Conservation (phyloP, 164 flowering plant species). For the Santalum album region DNA sequence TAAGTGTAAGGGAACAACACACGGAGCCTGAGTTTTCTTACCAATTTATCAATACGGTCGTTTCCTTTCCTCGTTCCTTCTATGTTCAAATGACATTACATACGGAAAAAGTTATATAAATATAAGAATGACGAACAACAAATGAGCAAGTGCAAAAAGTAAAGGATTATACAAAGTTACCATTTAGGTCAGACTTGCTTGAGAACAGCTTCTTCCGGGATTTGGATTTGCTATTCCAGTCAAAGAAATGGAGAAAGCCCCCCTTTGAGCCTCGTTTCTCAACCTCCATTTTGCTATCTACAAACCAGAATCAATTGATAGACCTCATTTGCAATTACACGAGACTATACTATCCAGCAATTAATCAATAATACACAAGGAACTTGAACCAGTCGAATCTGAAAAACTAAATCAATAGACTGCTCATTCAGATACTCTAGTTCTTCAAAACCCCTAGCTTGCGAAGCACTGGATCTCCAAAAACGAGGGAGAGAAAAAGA, state of each 20-base stretch:
- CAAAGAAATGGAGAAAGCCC: constrained; percentile 53
- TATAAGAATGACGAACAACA: neutral
- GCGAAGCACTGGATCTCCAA: too few relatives aligned
- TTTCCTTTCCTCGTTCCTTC: constrained; percentile 27
- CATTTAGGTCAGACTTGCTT: constrained; percentile 27
- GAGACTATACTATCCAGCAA: neutral
- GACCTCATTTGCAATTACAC: neutral
- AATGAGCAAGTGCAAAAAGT: neutral
- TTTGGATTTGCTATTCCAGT: constrained; percentile 46
- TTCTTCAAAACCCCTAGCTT: too few relatives aligned
- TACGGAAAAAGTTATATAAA: neutral
- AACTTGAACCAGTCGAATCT: neutral
- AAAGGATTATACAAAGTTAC: constrained; percentile 15
- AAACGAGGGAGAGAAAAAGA: too few relatives aligned
- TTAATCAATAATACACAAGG: neutral
- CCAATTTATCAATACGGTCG: constrained; percentile 25
- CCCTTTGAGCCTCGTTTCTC: constrained; percentile 51
- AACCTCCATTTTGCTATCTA: constrained; percentile 34
- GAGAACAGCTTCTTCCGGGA: constrained; percentile 57
- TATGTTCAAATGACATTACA: constrained; percentile 12
- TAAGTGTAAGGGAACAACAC: too few relatives aligned
- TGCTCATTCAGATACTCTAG: neutral
- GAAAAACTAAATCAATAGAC: neutral
- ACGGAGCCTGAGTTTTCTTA: constrained; percentile 8
- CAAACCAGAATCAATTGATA: neutral